Base-by-base conservation (phyloP, 768 basidiomycete species). In the Kwoniella shandongensis region DNA sequence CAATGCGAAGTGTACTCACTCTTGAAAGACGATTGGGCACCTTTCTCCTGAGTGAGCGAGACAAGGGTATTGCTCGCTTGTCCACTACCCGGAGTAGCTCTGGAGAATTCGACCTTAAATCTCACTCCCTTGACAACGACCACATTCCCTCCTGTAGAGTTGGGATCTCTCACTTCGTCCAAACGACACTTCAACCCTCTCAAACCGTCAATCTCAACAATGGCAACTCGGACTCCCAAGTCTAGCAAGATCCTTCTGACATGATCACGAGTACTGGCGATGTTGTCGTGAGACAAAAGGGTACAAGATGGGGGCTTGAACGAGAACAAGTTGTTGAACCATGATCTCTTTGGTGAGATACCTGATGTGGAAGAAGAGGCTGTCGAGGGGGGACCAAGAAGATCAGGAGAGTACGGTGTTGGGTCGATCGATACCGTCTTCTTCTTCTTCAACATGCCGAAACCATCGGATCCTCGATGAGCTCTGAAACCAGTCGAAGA, bases 281-380 rank as follows among this genome's bases (percentile, higher is more conserved):
- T 74, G 35, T 71, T 74, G 54, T 79, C 77, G 49, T 67, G 72
- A 12, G 79, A 79, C 57, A 75, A 66, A 44, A 81, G 65, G 0
- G 76, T 77, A 60, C 76, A 79, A 22, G 78, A 62, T 6, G 68
- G 50, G 11, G 88, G 85, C 68, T 87, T 89, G 79, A 90, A 86
- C 72, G 84, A 88, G 82, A 97, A 93, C 39, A 96, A 82, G 67
- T 86, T 88, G 41, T 85, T 85, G 60, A 99, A 83, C 94, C 93
- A 98, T 48, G 81, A 83, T 60, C 84, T 83, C 77, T 82, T 86
- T 17, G 84, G 82, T 25, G 79, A 78, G 10, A 62, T 25, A 20
- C 47, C 51, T 1, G 60, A 47, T 2, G 61, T 48, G 36, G 54
- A 58, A 13, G 62, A 57, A 39, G 56, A 42, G 1, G 44, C 48